A percentile compares a stretch with the other conserved stretches of the same genome.
Evolutionary conservation across 73 alveolate species (phyloP).

Genomic region (Tetrahymena thermophila): DNA sequence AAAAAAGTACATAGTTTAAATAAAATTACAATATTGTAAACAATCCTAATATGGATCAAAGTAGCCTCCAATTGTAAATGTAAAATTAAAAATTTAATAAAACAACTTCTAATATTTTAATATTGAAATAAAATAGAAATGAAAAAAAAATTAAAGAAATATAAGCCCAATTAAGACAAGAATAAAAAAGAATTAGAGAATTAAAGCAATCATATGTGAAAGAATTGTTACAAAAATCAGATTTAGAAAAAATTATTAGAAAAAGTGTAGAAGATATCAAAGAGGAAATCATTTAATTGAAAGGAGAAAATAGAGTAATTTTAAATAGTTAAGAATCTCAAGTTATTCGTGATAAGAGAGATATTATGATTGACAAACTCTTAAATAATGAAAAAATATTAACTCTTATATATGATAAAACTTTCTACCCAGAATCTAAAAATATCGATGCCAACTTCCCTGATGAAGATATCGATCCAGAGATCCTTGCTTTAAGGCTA

Average conservation of each 20-base stretch:
- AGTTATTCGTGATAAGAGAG: slow-evolving; percentile 28
- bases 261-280: slow-evolving; percentile 74
- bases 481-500: neutral
- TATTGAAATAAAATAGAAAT: neutral
- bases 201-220: slow-evolving; percentile 45
- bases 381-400: slow-evolving; percentile 34
- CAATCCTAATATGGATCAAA: neutral
- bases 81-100: neutral
- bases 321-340: slow-evolving; percentile 5
- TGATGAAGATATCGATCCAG: neutral
- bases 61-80: neutral
- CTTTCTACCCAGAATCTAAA: slow-evolving; percentile 28
- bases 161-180: slow-evolving; percentile 19
- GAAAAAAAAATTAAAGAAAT: slow-evolving; percentile 31
- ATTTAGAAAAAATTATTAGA: slow-evolving; percentile 56
- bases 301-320: slow-evolving; percentile 28
- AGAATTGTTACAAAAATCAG: slow-evolving; percentile 58
- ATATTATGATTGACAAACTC: slow-evolving; percentile 11
- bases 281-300: slow-evolving; percentile 49
- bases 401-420: slow-evolving; percentile 34
- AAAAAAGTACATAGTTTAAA: slow-evolving; percentile 5
- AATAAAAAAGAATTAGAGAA: slow-evolving; percentile 57
- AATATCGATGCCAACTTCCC: neutral
- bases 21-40: neutral
- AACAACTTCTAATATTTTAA: neutral